Base-by-base conservation (phyloP, 208 protist species). In the Crithidia fasciculata region DNA sequence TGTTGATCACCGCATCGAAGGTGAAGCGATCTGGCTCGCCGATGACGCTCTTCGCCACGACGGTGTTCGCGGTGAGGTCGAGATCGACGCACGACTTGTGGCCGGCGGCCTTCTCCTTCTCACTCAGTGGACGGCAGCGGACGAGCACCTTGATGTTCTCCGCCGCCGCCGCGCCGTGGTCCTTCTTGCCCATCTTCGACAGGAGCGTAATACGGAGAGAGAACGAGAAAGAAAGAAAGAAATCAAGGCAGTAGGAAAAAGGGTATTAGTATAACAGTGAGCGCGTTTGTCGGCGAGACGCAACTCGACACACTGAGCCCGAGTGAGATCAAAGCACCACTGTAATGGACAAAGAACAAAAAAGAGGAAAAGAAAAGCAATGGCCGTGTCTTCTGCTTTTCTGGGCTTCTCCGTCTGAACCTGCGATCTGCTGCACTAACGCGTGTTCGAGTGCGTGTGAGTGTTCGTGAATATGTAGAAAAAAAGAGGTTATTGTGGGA, bases 61-160 rank as follows among this genome's bases (percentile, higher is more conserved):
- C 90, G 44, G 87, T 89, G 78, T 92, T 81, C 65, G 76, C 83
- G 9, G 78, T 80, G 49, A 96, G 78, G 72, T 97, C 87, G 44
- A 95, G 54, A 9, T 95, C 88, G 7, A 96, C 88, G 60, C 85
- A 91, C 40, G 52, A 77, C 79, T 93, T 93, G 82, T 94, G 90
- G 8, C 91, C 91, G 53, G 84, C 80, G 36, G 65, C 55, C 43
- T 76, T 80, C 72, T 97, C 93, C 83, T 96, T 95, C 36, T 89
- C 82, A 62, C 84, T 96, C 5, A 97, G 75, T 13, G 93, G 93
- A 28, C 93, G 89, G 69, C 90, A 94, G 13, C 93, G 90, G 0
- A 97, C 88, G 59, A 96, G 79, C 58, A 97, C 93, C 69, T 94
- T 95, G 63, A 96, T 90, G 76, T 95, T 96, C 82, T 96, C 90